Conservation (phyloP, 139 green algal genomes). For the Micractinium conductrix region DNA sequence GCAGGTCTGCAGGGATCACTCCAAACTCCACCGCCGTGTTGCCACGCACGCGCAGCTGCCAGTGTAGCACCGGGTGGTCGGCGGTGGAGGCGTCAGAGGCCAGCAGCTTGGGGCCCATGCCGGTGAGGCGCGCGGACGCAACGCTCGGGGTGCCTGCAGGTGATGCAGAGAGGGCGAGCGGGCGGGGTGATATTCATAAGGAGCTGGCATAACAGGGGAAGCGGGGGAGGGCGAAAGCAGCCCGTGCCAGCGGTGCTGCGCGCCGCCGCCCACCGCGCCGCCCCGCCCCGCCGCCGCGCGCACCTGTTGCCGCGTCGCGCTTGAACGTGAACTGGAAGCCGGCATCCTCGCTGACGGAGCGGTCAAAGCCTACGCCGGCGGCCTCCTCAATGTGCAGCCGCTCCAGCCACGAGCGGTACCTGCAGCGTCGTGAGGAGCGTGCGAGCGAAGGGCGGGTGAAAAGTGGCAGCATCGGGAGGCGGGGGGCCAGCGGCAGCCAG, state of each 20-base stretch:
- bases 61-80: slow-evolving; percentile 61
- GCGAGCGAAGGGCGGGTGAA: too few species aligned
- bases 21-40: slow-evolving; percentile 82
- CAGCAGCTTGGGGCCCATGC: slow-evolving; percentile 78
- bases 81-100: slow-evolving; percentile 65
- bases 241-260: too few species aligned
- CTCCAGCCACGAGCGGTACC: slow-evolving; percentile 53
- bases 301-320: too few species aligned
- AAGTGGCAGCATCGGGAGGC: too few species aligned
- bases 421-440: too few species aligned
- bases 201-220: too few species aligned
- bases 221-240: too few species aligned
- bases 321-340: slow-evolving; percentile 33
- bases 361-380: slow-evolving; percentile 51
- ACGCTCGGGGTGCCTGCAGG: not conserved
- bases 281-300: not conserved
- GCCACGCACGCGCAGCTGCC: slow-evolving; percentile 62
- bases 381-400: slow-evolving; percentile 59
- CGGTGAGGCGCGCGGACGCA: slow-evolving; percentile 60
- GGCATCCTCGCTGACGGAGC: slow-evolving; percentile 24
- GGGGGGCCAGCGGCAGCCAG: too few species aligned
- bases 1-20: slow-evolving; percentile 54
- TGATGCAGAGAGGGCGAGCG: not conserved
- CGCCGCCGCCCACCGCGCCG: not conserved
- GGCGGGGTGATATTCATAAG: not conserved